A percentile compares a stretch with the other conserved stretches of the same genome.
phyloP scores from a whole-genome alignment of 2,329 filamentous ascomycete genomes.

The Claviceps maximensis region DNA sequence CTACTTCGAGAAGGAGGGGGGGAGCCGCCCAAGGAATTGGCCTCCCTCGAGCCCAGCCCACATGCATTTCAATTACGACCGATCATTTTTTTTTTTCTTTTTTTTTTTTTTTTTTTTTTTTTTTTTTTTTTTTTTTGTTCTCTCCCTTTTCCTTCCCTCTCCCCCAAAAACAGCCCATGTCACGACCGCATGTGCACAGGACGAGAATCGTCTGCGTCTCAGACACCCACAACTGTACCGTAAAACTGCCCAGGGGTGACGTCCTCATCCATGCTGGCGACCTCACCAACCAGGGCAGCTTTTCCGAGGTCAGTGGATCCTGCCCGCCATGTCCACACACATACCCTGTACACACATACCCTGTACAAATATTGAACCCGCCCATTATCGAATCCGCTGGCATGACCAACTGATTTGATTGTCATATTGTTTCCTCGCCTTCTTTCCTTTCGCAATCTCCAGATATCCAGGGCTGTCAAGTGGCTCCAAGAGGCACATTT shows the following conservation, averaged over 20 bases:
- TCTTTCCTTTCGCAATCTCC: neutral
- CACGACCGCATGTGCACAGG: constrained; percentile 18
- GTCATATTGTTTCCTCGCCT: neutral
- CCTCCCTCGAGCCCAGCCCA: neutral
- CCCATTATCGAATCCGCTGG: neutral
- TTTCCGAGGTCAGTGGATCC: constrained; percentile 31
- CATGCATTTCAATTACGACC: neutral
- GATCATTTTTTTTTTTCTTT: neutral
- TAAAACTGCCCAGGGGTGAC: constrained; percentile 56
- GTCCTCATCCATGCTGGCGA: constrained; percentile 67
- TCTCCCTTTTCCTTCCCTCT: no score
- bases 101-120: neutral
- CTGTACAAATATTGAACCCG: no score
- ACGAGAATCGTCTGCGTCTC: constrained; percentile 63
- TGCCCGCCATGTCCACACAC: neutral
- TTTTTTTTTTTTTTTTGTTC: neutral
- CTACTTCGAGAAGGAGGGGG: no score
- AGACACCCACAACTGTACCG: constrained; percentile 58
- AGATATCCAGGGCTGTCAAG: constrained; percentile 44
- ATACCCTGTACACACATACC: neutral
- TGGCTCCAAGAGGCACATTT: constrained; percentile 59
- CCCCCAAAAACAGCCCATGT: no score
- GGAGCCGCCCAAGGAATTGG: no score
- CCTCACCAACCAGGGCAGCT: constrained; percentile 58
- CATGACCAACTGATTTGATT: neutral